Conservation (phyloP, 1,284 basidiomycete genomes). For the Sporisorium scitamineum region DNA sequence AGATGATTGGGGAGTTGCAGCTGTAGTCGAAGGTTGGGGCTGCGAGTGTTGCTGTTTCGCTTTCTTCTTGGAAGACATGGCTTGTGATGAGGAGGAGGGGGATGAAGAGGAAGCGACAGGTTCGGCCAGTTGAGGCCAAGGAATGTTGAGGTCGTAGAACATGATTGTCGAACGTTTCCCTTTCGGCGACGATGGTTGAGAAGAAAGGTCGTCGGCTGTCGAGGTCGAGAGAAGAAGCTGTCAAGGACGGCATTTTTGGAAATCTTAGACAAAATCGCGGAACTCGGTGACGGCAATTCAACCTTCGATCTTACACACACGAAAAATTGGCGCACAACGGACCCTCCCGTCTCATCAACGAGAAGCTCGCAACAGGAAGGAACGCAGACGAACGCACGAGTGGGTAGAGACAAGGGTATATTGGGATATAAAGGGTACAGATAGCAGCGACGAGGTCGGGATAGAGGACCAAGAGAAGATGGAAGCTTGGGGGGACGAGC, state of each 20-base stretch:
- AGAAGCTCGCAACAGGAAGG: too few relatives aligned
- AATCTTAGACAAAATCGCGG: constrained; percentile 12
- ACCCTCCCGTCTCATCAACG: too few relatives aligned
- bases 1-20: constrained; percentile 14
- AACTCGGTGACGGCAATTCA: constrained; percentile 11
- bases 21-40: constrained; percentile 10
- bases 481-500: too few relatives aligned
- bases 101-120: constrained; percentile 13
- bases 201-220: not conserved
- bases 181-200: not conserved
- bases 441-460: too few relatives aligned
- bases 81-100: constrained; percentile 1
- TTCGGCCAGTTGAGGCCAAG: constrained; percentile 48
- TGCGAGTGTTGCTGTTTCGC: constrained; percentile 25
- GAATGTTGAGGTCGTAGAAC: constrained; percentile 63
- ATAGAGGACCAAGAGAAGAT: too few relatives aligned
- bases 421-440: too few relatives aligned
- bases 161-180: constrained; percentile 17
- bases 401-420: too few relatives aligned
- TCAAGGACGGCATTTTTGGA: not conserved
- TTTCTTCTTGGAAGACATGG: constrained; percentile 45
- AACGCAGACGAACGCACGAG: too few relatives aligned
- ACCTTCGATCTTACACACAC: not conserved
- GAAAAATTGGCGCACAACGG: too few relatives aligned
- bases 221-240: not conserved